These are phyloP conservation scores for Trichoderma polysporum DNA, from an alignment of 2,329 filamentous ascomycete genomes.

Conservation along the genomic window DNA sequence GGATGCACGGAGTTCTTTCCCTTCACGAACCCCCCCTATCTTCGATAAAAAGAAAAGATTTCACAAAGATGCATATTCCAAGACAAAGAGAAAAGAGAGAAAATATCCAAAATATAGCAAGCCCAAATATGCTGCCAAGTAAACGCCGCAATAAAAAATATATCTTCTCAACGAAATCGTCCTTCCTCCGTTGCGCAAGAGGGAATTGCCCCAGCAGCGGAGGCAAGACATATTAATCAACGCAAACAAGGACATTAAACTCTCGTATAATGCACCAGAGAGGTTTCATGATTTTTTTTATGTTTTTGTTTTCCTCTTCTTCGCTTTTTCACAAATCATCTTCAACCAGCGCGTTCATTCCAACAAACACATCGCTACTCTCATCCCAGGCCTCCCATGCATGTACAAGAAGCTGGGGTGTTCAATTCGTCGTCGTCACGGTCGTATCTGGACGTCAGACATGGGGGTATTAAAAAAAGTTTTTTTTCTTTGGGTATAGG, in stretches of 20 bases:
- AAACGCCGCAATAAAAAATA: slow-evolving; percentile 19
- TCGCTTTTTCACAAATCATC: not conserved
- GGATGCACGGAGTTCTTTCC: not conserved
- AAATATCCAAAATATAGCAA: slow-evolving; percentile 13
- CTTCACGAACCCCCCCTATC: not conserved
- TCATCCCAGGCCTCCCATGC: slow-evolving; percentile 2
- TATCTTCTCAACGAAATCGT: not conserved
- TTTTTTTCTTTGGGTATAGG: slow-evolving; percentile 38
- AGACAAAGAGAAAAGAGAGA: not conserved
- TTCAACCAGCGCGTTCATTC: slow-evolving; percentile 4
- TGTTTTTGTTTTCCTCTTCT: not conserved
- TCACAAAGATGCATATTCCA: slow-evolving; percentile 6
- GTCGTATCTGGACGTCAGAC: slow-evolving; percentile 38
- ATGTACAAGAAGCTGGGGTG: slow-evolving; percentile 21
- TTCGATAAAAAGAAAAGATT: not conserved
- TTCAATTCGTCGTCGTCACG: slow-evolving; percentile 34
- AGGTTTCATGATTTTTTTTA: not conserved
- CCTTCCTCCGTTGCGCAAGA: not conserved
- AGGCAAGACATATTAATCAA: slow-evolving; percentile 16
- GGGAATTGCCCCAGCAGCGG: slow-evolving; percentile 3
- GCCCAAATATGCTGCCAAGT: slow-evolving; percentile 21
- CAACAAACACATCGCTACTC: slow-evolving; percentile 19
- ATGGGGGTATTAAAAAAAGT: slow-evolving; percentile 38
- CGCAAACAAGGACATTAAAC: not conserved
- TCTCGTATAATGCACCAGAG: not conserved